Evolutionary conservation across 495 filamentous ascomycete species (phyloP).

Genomic region (Neurospora sp.): DNA sequence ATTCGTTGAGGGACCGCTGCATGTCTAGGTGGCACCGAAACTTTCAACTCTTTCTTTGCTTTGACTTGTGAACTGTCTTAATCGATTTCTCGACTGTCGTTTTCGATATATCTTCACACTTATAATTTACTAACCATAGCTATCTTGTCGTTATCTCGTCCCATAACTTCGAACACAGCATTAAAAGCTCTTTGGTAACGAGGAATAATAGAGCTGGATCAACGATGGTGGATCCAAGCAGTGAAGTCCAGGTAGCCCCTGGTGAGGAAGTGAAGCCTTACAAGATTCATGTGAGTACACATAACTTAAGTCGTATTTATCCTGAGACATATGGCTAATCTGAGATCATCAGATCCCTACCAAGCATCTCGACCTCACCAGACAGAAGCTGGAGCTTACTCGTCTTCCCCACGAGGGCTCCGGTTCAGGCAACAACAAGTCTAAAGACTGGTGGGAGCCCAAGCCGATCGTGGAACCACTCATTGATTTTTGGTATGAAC

Average conservation of each 20-base stretch:
- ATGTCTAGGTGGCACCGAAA: neutral
- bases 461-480: slow-evolving; percentile 39
- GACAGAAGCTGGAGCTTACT: slow-evolving; percentile 44
- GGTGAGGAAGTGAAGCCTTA: slow-evolving; percentile 36
- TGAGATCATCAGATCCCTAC: slow-evolving; percentile 30
- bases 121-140: neutral
- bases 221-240: neutral
- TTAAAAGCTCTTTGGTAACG: neutral
- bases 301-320: neutral
- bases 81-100: neutral
- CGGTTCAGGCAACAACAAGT: slow-evolving; percentile 19
- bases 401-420: slow-evolving; percentile 40
- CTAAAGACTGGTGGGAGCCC: slow-evolving; percentile 36
- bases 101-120: neutral
- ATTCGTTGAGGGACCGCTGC: neutral
- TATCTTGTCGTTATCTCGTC: neutral
- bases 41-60: neutral
- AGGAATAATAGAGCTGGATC: neutral
- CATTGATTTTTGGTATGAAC: slow-evolving; percentile 42
- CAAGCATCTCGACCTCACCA: slow-evolving; percentile 41
- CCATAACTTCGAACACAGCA: neutral
- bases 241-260: neutral
- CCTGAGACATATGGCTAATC: neutral
- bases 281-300: slow-evolving; percentile 36
- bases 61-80: neutral